Base-by-base conservation (phyloP, 306 rosid species). In the Argentina anserina region DNA sequence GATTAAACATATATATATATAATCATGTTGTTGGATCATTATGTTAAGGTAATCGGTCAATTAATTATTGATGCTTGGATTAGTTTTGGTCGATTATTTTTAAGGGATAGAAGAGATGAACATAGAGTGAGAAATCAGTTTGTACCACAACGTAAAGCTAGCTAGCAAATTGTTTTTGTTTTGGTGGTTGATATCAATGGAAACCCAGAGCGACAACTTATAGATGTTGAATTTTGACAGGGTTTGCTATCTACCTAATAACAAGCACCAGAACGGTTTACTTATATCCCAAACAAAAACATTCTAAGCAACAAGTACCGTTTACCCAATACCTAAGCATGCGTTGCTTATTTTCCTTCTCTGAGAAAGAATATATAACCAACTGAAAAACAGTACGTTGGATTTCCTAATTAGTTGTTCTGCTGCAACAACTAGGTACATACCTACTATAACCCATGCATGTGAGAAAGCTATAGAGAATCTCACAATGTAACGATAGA, bases 231-330 rank as follows among this genome's bases (percentile, higher is more conserved):
- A 64, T 26, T 69, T 52, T 45, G 74, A 72, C 60, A 37, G 47
- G 73, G 56, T 70, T 53, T 58, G 71, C 52, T 66, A 75, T 59
- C 21, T 8, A 61, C 76, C 81, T 58, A 42, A 59, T 21, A 84
- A 72, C 81, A 41, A 72, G 70, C 65, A 72, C 70, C 69, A 49
- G 12, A 13, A 59, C 21, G 59, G 67, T 34, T 87, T 87, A 80
- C 92, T 50, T 83, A 72, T 79, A 84, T 70, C 64, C 81, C 71
- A 85, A 81, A 75, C 82, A 84, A 80, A 67, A 75, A 72, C 60
- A 68, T 80, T 53, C 78, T 78, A 88, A 89, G 95, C 90, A 87
- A 91, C 87, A 86, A 66, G 67, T 75, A 84, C 90, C 66, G 74
- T 50, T 79, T 81, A 89, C 96, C 96, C 86, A 91, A 67, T 65